Base-by-base conservation (phyloP, 1,284 basidiomycete genomes). In the Ustilago crameri region DNA sequence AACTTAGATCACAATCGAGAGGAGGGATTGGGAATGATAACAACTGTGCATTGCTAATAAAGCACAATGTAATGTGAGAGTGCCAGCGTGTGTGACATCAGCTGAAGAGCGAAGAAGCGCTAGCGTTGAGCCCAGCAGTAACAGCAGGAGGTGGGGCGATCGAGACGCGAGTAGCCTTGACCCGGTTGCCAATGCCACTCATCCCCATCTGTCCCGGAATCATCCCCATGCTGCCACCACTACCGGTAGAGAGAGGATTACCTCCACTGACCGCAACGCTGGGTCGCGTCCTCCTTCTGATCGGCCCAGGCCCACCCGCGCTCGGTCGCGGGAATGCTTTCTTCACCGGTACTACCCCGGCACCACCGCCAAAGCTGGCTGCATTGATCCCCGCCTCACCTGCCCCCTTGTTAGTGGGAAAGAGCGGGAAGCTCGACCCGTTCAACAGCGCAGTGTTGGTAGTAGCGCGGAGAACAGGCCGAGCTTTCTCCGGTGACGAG, bases 301-400 rank as follows among this genome's bases (percentile, higher is more conserved):
- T 62, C 2, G 68, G 68, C 1, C 68, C 68, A 1, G 68, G 68
- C 17, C 68, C 68, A 17, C 68, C 68, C 3, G 68, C 68, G 18
- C 53, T 58, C 4, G 68, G 68, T 2, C 58, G n/a, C 0, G 68
- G 68, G 34, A 71, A 71, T 10, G 68, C 49, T 43, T 71, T 71
- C 17, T 63, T 60, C 3, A 50, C 46, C 9, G 67, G 56, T 1
- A 53, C 56, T 2, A 17, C 53, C 15, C 26, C 38, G 44, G 54
- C 47, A 2, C 30, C 17, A 4, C 37, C 38, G n/a, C n/a, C n/a
- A n/a, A n/a, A n/a, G n/a, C n/a, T n/a, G n/a, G n/a, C n/a, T n/a
- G n/a, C n/a, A n/a, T n/a, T n/a, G n/a, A n/a, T n/a, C n/a, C n/a
- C n/a, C n/a, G n/a, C n/a, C n/a, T n/a, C n/a, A 40, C 43, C 37